Evolutionary conservation across 2,329 filamentous ascomycete genomes (phyloP).

Genomic region (Exserohilum turcica): DNA sequence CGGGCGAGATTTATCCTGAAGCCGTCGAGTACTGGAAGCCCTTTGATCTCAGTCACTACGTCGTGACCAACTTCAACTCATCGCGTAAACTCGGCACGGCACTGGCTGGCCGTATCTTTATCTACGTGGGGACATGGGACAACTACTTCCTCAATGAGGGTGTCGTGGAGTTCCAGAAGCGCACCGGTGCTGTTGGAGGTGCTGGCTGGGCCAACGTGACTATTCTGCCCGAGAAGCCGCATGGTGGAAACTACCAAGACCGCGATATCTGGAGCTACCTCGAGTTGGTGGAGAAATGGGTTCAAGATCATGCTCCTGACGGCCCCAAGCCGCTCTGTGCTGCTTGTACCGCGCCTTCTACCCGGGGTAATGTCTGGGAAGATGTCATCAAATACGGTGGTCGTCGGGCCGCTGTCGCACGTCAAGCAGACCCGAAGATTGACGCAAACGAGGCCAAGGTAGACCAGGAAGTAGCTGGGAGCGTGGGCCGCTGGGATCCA

Average conservation of each 20-base stretch:
- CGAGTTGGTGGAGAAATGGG: slow-evolving; percentile 38
- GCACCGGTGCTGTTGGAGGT: slow-evolving; percentile 40
- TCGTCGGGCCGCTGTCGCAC: slow-evolving; percentile 39
- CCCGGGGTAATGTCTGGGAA: slow-evolving; percentile 43
- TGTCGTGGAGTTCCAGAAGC: slow-evolving; percentile 43
- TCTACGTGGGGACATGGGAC: slow-evolving; percentile 47
- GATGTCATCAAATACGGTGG: slow-evolving; percentile 43
- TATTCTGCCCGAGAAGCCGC: slow-evolving; percentile 33
- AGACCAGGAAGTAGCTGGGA: slow-evolving; percentile 14
- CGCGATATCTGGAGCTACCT: slow-evolving; percentile 43
- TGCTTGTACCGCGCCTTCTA: slow-evolving; percentile 20
- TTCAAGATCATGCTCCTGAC: slow-evolving; percentile 40
- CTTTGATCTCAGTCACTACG: slow-evolving; percentile 43
- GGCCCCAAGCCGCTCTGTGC: slow-evolving; percentile 36
- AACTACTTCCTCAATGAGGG: slow-evolving; percentile 48
- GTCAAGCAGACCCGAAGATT: slow-evolving; percentile 38
- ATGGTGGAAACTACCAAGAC: slow-evolving; percentile 45
- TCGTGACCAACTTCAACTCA: slow-evolving; percentile 43
- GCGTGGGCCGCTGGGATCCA: slow-evolving; percentile 46
- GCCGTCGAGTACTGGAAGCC: slow-evolving; percentile 47
- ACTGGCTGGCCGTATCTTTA: slow-evolving; percentile 37
- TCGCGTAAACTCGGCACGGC: slow-evolving; percentile 40
- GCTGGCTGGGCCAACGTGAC: slow-evolving; percentile 47
- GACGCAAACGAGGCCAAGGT: slow-evolving; percentile 12
- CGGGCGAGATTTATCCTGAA: slow-evolving; percentile 46